Percentiles rank a stretch among this genome's conserved stretches.
Conservation (phyloP, 2,329 filamentous ascomycete species). For the Westerdykella aurantiaca region DNA sequence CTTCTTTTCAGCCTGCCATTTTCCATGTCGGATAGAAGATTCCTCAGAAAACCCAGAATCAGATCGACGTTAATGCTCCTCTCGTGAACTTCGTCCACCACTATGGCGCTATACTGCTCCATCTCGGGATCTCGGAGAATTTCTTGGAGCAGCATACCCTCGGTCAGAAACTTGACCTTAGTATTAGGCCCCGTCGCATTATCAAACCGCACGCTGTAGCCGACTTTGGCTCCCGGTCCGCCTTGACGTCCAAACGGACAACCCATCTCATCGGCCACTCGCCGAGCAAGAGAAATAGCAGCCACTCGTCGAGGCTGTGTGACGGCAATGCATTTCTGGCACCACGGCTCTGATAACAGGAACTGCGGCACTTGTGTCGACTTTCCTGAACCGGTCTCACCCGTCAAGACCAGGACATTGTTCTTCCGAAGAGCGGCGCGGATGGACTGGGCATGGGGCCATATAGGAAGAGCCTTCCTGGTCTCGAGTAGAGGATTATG, state of each 20-base stretch:
- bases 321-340: slow-evolving; percentile 72
- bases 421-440: slow-evolving; percentile 55
- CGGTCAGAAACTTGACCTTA: slow-evolving; percentile 87
- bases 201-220: slow-evolving; percentile 94
- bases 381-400: slow-evolving; percentile 95
- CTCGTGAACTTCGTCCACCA: slow-evolving; percentile 97
- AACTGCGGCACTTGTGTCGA: slow-evolving; percentile 96
- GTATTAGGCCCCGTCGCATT: slow-evolving; percentile 76
- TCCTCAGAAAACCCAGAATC: slow-evolving; percentile 79
- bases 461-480: slow-evolving; percentile 73
- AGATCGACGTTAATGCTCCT: slow-evolving; percentile 91
- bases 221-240: slow-evolving; percentile 61
- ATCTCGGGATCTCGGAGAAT: slow-evolving; percentile 79
- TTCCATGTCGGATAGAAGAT: slow-evolving; percentile 60
- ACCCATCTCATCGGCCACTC: slow-evolving; percentile 80
- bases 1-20: slow-evolving; percentile 60
- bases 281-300: slow-evolving; percentile 80
- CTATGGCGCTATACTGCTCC: slow-evolving; percentile 77
- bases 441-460: slow-evolving; percentile 66
- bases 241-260: slow-evolving; percentile 48
- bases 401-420: slow-evolving; percentile 77
- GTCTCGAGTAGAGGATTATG: slow-evolving; percentile 45
- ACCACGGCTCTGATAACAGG: slow-evolving; percentile 74
- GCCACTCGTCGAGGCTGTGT: slow-evolving; percentile 93
- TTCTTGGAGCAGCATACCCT: slow-evolving; percentile 94